These are phyloP conservation scores for Phytophthora agathidicida DNA, from an alignment of 352 stramenopile genomes.

Conservation along the genomic window DNA sequence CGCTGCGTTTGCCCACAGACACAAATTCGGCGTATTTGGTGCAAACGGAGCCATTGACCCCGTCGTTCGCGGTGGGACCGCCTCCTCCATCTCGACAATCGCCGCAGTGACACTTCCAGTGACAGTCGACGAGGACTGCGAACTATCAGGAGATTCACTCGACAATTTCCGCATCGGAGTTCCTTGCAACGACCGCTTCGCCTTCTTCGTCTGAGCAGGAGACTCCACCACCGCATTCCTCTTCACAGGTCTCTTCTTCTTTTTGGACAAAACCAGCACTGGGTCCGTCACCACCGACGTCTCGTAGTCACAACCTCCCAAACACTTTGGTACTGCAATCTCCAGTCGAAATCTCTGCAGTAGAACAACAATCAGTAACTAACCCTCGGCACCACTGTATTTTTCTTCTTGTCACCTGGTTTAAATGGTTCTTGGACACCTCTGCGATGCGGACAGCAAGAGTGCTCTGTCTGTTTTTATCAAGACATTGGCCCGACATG, in stretches of 20 bases:
- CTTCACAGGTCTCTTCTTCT: conserved; percentile 78
- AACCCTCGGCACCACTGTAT: not conserved
- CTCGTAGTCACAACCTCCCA: conserved; percentile 22
- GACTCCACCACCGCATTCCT: conserved; percentile 38
- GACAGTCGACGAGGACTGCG: conserved; percentile 26
- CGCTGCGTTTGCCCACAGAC: conserved; percentile 76
- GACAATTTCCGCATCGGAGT: conserved; percentile 8
- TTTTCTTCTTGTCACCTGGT: conserved; percentile 49
- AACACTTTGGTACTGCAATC: conserved; percentile 53
- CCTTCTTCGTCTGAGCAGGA: conserved; percentile 52
- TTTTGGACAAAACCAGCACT: conserved; percentile 75
- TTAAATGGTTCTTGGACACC: conserved; percentile 86
- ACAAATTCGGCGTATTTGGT: conserved; percentile 46
- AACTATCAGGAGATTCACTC: conserved; percentile 7
- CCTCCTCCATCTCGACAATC: conserved; percentile 39
- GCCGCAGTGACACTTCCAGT: conserved; percentile 20
- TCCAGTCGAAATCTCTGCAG: conserved; percentile 64
- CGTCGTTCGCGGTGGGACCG: conserved; percentile 18
- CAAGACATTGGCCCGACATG: conserved; percentile 63
- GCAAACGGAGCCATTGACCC: conserved; percentile 45
- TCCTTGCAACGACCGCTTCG: conserved; percentile 26
- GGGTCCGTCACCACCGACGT: conserved; percentile 47
- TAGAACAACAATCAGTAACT: not conserved
- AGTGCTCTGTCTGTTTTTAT: conserved; percentile 54
- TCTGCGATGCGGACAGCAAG: conserved; percentile 76